Conservation (phyloP, 148 eudicot species). For the Chenopodium suecicum region DNA sequence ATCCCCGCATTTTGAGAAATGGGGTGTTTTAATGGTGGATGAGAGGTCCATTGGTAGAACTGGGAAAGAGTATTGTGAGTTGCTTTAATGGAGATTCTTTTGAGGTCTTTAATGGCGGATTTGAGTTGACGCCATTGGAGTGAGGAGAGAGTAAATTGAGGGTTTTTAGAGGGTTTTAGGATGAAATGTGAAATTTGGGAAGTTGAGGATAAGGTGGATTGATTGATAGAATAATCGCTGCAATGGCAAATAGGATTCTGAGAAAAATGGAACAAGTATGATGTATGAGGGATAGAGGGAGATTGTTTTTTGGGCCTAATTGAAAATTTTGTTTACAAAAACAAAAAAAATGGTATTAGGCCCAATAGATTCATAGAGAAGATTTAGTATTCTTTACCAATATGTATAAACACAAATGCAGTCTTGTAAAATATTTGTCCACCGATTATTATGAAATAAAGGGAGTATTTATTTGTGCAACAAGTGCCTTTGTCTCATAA, state of each 20-base stretch:
- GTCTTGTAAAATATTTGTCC: too few species aligned
- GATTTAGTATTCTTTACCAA: too few species aligned
- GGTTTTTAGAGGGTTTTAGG: slow-evolving; percentile 32
- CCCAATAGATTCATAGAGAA: too few species aligned
- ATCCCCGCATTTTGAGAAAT: slow-evolving; percentile 32
- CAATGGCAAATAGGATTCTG: not conserved
- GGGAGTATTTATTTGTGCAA: too few species aligned
- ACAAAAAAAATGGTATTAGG: too few species aligned
- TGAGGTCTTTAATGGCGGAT: not conserved
- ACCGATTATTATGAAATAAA: too few species aligned
- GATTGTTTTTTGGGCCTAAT: not conserved
- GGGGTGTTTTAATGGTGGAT: slow-evolving; percentile 56
- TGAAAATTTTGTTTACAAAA: too few species aligned
- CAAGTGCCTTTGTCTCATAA: too few species aligned
- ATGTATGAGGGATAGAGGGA: too few species aligned
- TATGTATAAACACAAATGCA: too few species aligned
- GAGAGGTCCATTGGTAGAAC: slow-evolving; percentile 58
- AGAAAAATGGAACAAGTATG: not conserved
- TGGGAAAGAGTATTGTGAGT: not conserved
- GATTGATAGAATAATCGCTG: not conserved
- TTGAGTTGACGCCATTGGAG: slow-evolving; percentile 12
- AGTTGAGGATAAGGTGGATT: slow-evolving; percentile 25
- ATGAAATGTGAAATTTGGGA: not conserved
- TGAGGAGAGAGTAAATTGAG: not conserved
- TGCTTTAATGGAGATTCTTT: not conserved